Evolutionary conservation across 129 eudicot species (phyloP).

Genomic region (Deinandra increscens): DNA sequence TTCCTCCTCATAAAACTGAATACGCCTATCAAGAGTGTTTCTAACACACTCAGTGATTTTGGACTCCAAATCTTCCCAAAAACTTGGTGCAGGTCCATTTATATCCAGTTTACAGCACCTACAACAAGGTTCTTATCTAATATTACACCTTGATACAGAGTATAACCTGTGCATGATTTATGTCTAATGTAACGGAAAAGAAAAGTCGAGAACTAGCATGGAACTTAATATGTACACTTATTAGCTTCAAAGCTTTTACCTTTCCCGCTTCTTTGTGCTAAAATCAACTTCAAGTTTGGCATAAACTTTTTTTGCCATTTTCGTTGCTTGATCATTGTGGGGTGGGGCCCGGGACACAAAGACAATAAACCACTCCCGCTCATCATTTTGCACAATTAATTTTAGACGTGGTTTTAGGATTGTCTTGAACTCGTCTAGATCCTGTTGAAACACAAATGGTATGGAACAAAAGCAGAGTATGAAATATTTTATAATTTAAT

Average conservation of each 20-base stretch:
- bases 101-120: constrained; percentile 97
- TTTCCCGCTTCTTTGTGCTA: constrained; percentile 94
- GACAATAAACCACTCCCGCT: constrained; percentile 95
- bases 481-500: neutral
- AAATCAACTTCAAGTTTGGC: constrained; percentile 97
- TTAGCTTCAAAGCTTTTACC: constrained; percentile 40
- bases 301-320: constrained; percentile 94
- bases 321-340: constrained; percentile 89
- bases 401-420: constrained; percentile 95
- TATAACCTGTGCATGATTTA: neutral
- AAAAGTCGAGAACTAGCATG: neutral
- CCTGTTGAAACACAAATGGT: constrained; percentile 44
- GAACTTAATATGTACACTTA: neutral
- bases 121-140: constrained; percentile 24
- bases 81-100: constrained; percentile 70
- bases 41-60: constrained; percentile 78
- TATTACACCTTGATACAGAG: neutral
- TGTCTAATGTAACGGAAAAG: neutral
- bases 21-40: constrained; percentile 88
- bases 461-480: constrained; percentile 1
- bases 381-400: constrained; percentile 90
- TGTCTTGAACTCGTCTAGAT: constrained; percentile 96
- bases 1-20: constrained; percentile 94
- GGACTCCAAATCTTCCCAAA: constrained; percentile 95
- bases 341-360: constrained; percentile 90